Evolutionary conservation across 2,329 filamentous ascomycete species (phyloP), one percentile per base, ranked within the genome.

Genomic region (Penicillium sp.): DNA sequence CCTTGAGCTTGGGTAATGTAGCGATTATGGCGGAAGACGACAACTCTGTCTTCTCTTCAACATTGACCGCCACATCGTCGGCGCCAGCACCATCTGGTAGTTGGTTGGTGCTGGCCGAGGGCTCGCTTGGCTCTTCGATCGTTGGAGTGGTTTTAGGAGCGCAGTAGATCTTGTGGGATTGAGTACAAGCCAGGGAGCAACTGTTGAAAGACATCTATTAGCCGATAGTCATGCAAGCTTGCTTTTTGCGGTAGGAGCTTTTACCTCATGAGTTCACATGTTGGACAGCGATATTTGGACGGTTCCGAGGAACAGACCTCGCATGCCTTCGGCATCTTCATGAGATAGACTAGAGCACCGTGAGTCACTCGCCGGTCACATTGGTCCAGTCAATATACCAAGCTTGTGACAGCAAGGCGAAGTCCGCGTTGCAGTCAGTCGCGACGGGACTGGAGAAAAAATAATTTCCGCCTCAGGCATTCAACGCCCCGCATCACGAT

Each of bases 101-200:
- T 20, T 36, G 43, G 18, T 40, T 10, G 30, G 33, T 34, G 30
- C 44, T 40, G 28, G 37, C 35, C 2, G 39, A n/a, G 30, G 43
- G 38, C 8, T 42, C 37, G 28, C 42, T 39, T 17, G 45, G 23
- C 20, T 50, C 44, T 23, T 44, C 38, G 32, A 39, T 47, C 13
- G 48, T 33, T 14, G 45, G 42, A 12, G 39, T 34, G 18, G 47
- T 37, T 45, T 57, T 57, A n/a, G 62, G 60, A 13, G 55, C 52
- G 44, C 68, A 71, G 39, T 62, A 62, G 12, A 59, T 58, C 49
- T 70, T 69, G 49, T 71, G 68, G 4, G 60, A 55, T 37, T 69
- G 64, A 25, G 65, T 66, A 48, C 69, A 72, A 20, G 52, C 57
- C 25, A 72, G 60, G 7, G 69, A 72, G 39, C 69, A 72, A 45